These are phyloP conservation scores for Rubia peregrina DNA, from an alignment of 305 asterid species.

Conservation along the genomic window DNA sequence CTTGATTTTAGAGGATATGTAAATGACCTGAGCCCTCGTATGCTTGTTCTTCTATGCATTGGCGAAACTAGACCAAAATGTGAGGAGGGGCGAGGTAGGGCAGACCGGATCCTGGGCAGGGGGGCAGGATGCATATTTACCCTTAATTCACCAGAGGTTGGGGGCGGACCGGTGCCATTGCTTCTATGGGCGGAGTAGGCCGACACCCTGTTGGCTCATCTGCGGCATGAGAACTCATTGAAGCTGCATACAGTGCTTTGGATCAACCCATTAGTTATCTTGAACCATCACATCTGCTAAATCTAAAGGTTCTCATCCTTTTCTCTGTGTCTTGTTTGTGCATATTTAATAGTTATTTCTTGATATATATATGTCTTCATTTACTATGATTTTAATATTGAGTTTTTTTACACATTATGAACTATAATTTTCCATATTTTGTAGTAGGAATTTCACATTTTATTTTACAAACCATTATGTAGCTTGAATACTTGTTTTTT, in stretches of 20 bases:
- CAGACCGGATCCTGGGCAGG: too few species aligned
- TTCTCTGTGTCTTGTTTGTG: slow-evolving; percentile 7
- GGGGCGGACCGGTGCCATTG: too few species aligned
- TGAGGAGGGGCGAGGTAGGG: too few species aligned
- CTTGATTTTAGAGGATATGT: slow-evolving; percentile 67
- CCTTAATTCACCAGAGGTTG: too few species aligned
- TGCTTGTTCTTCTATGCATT: too few species aligned
- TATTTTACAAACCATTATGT: neutral
- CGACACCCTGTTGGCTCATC: slow-evolving; percentile 89
- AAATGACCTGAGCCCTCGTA: slow-evolving; percentile 65
- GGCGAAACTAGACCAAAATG: too few species aligned
- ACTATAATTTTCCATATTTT: neutral
- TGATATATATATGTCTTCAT: neutral
- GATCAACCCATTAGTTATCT: slow-evolving; percentile 97
- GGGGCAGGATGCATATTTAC: too few species aligned
- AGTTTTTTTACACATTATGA: neutral
- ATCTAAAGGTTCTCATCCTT: too few species aligned
- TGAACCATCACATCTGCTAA: too few species aligned
- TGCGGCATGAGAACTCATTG: too few species aligned
- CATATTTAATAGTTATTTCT: neutral
- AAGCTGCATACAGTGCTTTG: slow-evolving; percentile 94
- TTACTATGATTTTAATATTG: neutral
- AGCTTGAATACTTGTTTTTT: neutral
- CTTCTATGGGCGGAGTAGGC: slow-evolving; percentile 50
- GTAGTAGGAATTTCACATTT: neutral